Base-by-base conservation (phyloP, 345 rosid species). In the Eucalyptus cloeziana region DNA sequence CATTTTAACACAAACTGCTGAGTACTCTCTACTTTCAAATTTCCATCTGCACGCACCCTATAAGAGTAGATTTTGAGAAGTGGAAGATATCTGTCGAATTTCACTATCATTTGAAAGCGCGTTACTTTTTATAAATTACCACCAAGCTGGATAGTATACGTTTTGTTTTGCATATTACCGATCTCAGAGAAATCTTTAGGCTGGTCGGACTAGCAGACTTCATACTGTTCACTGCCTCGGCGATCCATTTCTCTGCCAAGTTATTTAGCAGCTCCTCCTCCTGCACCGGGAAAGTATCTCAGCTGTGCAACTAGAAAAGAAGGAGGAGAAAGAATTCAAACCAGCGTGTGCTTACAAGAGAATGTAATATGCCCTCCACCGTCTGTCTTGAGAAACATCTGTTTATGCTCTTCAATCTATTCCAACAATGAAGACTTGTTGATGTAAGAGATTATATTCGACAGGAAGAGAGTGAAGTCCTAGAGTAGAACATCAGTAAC, bases 371-470 rank as follows among this genome's bases (percentile, higher is more conserved):
- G 87, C 56, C 87, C 67, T 90, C 91, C 19, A 71, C 86, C n/a
- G 86, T 88, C 22, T 86, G 64, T 44, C 69, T 58, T 33, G 91
- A 90, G 88, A 90, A 90, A 88, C 90, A 88, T 37, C 33, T 86
- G 86, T 90, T 90, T 19, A 90, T 90, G 7, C 33, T 47, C 85
- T 86, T 52, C 60, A 89, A 49, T 25, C 90, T 89, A 31, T 27
- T 52, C 22, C 33, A 40, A 67, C n/a, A 25, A 50, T 25, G 31
- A 40, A 47, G 76, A 76, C 1, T 37, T 37, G 44, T 71, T 87
- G 40, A 87, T n/a, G 1, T 56, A n/a, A 56, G 40, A 30, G 17
- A 31, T 47, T 50, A 21, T n/a, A 45, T 33, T 43, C 2, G 51
- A 71, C 45, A 4, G 64, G 5, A 87, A 87, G 17, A 87, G 80